Evolutionary conservation across 768 basidiomycete species (phyloP).

Genomic region (Boletus sp.): DNA sequence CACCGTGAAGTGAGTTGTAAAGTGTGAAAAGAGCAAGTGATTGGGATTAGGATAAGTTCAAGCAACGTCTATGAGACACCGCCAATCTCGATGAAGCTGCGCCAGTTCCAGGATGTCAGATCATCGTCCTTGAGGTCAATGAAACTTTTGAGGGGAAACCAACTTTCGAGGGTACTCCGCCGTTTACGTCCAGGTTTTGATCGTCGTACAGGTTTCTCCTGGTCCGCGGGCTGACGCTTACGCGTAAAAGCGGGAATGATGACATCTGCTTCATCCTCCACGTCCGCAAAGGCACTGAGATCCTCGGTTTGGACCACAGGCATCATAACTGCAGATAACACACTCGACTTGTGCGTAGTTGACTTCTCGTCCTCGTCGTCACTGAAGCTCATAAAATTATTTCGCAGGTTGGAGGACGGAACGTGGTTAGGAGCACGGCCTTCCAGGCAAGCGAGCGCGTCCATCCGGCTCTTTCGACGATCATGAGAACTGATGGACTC

Average conservation of each 20-base stretch:
- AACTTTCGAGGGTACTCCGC: conserved; percentile 45
- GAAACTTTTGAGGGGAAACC: conserved; percentile 62
- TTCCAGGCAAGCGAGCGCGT: conserved; percentile 65
- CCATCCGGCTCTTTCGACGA: conserved; percentile 49
- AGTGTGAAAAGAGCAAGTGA: neutral
- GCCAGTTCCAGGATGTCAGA: conserved; percentile 50
- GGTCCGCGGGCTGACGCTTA: conserved; percentile 9
- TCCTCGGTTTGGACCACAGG: conserved; percentile 22
- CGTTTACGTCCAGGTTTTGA: conserved; percentile 28
- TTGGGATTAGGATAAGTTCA: neutral
- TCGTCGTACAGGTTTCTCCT: conserved; percentile 7
- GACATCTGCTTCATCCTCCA: conserved; percentile 33
- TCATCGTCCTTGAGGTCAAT: conserved; percentile 59
- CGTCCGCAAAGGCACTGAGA: conserved; percentile 25
- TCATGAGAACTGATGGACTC: conserved; percentile 47
- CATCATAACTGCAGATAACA: conserved; percentile 3
- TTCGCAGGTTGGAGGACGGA: conserved; percentile 18
- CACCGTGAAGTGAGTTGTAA: neutral
- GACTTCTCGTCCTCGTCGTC: conserved; percentile 57
- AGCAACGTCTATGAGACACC: conserved; percentile 20
- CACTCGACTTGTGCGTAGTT: neutral
- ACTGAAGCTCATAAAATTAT: conserved; percentile 67
- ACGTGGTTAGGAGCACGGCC: conserved; percentile 38
- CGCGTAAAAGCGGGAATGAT: conserved; percentile 19
- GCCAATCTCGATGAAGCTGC: conserved; percentile 62